These are phyloP conservation scores for Yamadazyma atmosphaerica DNA, from an alignment of 1,139 yeast species.

Conservation along the genomic window DNA sequence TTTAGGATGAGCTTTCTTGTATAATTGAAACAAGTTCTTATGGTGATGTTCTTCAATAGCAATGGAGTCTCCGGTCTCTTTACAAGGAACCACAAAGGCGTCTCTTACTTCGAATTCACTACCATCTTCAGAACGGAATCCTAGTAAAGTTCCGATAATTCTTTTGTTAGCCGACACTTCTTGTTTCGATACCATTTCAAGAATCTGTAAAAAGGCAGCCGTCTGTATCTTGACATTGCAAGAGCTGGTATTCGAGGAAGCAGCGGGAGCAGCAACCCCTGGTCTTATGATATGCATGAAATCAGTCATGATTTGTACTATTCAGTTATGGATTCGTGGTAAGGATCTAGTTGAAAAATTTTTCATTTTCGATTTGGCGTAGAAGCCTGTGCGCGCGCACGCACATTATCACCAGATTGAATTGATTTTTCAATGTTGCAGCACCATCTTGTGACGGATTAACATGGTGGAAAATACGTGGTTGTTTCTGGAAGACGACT, in stretches of 20 bases:
- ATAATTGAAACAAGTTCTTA: conserved; percentile 68
- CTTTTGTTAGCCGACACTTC: conserved; percentile 49
- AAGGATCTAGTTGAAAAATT: conserved; percentile 5
- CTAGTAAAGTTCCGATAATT: conserved; percentile 81
- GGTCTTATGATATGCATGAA: conserved; percentile 65
- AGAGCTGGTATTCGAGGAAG: conserved; percentile 48
- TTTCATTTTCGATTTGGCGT: conserved; percentile 1
- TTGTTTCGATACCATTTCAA: conserved; percentile 49
- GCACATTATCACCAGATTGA: too few relatives aligned
- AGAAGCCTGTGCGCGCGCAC: conserved; percentile 1
- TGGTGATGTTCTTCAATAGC: conserved; percentile 76
- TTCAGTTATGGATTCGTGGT: too few relatives aligned
- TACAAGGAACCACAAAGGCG: conserved; percentile 82
- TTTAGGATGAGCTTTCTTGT: conserved; percentile 79
- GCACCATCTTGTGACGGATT: background rate
- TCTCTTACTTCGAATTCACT: conserved; percentile 70
- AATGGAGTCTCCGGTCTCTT: conserved; percentile 72
- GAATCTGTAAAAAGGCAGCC: conserved; percentile 71
- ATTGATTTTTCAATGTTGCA: background rate
- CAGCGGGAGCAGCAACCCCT: conserved; percentile 54
- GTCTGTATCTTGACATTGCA: conserved; percentile 60
- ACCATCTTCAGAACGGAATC: conserved; percentile 87
- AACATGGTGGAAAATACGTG: conserved; percentile 22
- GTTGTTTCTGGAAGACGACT: conserved; percentile 35
- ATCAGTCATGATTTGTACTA: conserved; percentile 2